Evolutionary conservation across 306 rosid species (phyloP), one percentile per base, ranked within the genome.

Genomic region (Oxytropis ochrocephala): DNA sequence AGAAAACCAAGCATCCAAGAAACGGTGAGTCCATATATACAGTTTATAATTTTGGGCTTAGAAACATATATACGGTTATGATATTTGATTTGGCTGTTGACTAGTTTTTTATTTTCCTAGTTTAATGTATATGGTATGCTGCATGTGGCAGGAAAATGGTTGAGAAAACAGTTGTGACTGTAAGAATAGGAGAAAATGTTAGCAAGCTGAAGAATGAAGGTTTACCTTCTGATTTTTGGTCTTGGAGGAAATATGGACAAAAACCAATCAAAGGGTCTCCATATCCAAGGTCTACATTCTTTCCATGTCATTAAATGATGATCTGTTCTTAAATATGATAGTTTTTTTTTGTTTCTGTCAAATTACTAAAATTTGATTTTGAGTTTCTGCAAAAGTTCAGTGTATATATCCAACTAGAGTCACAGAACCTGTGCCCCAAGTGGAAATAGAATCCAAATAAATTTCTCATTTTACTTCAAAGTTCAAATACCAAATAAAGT

Each of bases 181-280:
- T 91, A 75, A 88, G 70, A 70, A 78, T 88, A 42, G 91, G 89
- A 78, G 76, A 74, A 66, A 84, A 85, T 80, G 88, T 75, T 41
- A 86, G 95, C 66, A 91, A 85, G 70, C 49, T 83, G 56, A 88
- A 88, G 86, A 91, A 86, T 60, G 97, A 91, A 86, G 96, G 96
- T 11, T 80, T 85, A 24, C 96, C 96, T 78, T 85, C 89, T 24
- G 97, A 91, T 80, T 82, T 77, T 33, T 91, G 97, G 97, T 91
- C 97, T 69, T 91, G 97, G 97, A 91, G 97, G 76, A 91, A 88
- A 80, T 91, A 91, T 83, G 97, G 97, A 64, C 97, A 91, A 21
- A 21, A 21, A 2, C 24, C 24, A 21, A 21, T 21, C 24, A 21
- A 21, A 2, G 24, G 24, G 1, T 88, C 97, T 74, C 96, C 97